phyloP scores from a whole-genome alignment of 129 eudicot genomes.

The carrot (Daucus carota) region DH1_v3.0 NC_030387.2:7311001-7311500 shows the following conservation, averaged over 20 bases:
- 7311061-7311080: conserved; percentile 16
- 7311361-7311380: not conserved
- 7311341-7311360: not conserved
- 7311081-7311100: conserved; percentile 23
- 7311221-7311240: conserved; percentile 57
- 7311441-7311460: too few relatives aligned
- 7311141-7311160: conserved; percentile 26
- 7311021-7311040: conserved; percentile 48
- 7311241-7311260: conserved; percentile 32
- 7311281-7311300: not conserved
- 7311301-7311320: not conserved
- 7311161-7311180: conserved; percentile 19
- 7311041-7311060: conserved; percentile 23
- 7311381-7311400: not conserved
- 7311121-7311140: conserved; percentile 24
- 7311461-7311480: not conserved
- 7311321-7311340: not conserved
- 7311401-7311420: not conserved
- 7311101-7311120: conserved; percentile 17
- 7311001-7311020: not conserved
- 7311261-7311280: conserved; percentile 22
- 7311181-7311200: conserved; percentile 36
- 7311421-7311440: not conserved
- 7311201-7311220: conserved; percentile 74
- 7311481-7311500: not conserved